Evolutionary conservation across 169 alveolate genomes (phyloP).

Genomic region (Plasmodium fragile): DNA sequence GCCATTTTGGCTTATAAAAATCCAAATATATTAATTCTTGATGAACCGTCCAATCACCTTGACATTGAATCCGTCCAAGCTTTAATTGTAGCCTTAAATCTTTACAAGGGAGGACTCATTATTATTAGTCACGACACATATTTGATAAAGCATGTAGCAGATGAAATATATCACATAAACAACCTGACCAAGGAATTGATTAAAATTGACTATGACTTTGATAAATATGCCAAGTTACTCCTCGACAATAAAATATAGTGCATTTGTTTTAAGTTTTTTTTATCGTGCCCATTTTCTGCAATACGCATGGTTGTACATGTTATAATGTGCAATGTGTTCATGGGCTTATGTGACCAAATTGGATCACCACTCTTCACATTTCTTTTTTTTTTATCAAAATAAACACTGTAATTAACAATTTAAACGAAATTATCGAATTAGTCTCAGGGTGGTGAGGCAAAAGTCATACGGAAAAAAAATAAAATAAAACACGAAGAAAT

Average conservation of each 20-base stretch:
- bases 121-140: constrained; percentile 97
- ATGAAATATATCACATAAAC: constrained; percentile 93
- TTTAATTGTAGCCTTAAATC: constrained; percentile 94
- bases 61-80: constrained; percentile 99
- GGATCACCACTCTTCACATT: neutral
- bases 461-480: neutral
- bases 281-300: neutral
- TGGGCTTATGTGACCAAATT: neutral
- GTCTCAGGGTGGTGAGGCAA: neutral
- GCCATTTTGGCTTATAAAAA: constrained; percentile 96
- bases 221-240: constrained; percentile 92
- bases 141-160: constrained; percentile 94
- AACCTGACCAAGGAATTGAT: constrained; percentile 87
- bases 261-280: neutral
- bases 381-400: neutral
- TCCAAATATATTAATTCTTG: constrained; percentile 96
- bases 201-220: constrained; percentile 93
- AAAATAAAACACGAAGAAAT: neutral
- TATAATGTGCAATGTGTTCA: neutral
- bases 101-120: constrained; percentile 96
- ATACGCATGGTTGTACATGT: neutral
- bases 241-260: constrained; percentile 70
- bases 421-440: neutral
- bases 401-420: neutral
- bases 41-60: constrained; percentile 98